These are phyloP conservation scores for Talaromyces nanjingensis DNA, from an alignment of 495 filamentous ascomycete species.

Conservation along the genomic window DNA sequence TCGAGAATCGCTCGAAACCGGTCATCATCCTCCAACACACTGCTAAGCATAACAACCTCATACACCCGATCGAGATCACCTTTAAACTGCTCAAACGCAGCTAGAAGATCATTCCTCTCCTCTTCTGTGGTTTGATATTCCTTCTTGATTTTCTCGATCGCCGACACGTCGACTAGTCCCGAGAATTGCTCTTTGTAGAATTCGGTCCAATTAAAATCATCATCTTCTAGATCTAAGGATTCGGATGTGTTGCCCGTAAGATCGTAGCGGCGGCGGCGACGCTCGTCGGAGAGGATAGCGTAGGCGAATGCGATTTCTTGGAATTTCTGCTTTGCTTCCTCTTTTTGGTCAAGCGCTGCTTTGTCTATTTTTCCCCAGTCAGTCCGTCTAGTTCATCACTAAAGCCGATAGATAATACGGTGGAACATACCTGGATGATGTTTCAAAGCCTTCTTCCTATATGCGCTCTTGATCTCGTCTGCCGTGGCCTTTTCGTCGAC, in stretches of 20 bases:
- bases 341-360: conserved; percentile 52
- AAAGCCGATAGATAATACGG: too few species aligned
- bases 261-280: conserved; percentile 77
- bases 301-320: conserved; percentile 91
- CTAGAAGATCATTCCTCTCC: conserved; percentile 67
- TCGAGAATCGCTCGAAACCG: conserved; percentile 77
- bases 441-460: conserved; percentile 78
- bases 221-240: conserved; percentile 58
- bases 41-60: conserved; percentile 74
- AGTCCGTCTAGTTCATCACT: too few species aligned
- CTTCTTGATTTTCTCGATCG: conserved; percentile 63
- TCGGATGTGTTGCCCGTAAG: conserved; percentile 80
- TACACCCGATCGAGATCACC: conserved; percentile 74
- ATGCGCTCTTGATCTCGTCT: conserved; percentile 87
- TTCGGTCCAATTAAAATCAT: conserved; percentile 80
- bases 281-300: conserved; percentile 76
- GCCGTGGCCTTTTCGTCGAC: conserved; percentile 63
- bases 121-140: conserved; percentile 84
- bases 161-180: conserved; percentile 59
- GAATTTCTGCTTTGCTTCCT: conserved; percentile 68
- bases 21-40: conserved; percentile 79
- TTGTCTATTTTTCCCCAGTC: conserved; percentile 55
- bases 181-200: conserved; percentile 81
- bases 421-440: conserved; percentile 75
- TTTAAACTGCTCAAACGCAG: conserved; percentile 60